Evolutionary conservation across 441 rosid species (phyloP).

Genomic region (Populus tomentosa): DNA sequence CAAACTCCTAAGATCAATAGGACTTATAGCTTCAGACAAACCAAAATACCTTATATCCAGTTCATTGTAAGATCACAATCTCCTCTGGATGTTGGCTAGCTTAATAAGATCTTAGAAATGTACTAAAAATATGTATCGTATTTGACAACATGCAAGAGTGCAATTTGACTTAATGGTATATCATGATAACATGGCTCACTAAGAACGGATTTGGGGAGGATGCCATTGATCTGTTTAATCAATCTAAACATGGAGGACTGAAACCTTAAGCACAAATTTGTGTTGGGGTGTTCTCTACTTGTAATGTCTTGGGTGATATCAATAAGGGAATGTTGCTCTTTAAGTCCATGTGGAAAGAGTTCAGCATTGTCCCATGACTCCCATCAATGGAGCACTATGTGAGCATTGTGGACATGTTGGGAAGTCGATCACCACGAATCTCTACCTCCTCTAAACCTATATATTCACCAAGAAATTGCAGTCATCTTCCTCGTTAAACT

Average conservation of each 20-base stretch:
- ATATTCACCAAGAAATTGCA: too few relatives aligned
- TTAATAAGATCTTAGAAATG: constrained; percentile 58
- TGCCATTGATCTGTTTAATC: not conserved
- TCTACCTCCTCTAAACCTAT: too few relatives aligned
- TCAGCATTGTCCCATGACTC: constrained; percentile 40
- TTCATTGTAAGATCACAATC: constrained; percentile 26
- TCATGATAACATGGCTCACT: constrained; percentile 60
- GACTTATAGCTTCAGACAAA: too few relatives aligned
- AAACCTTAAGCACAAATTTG: constrained; percentile 56
- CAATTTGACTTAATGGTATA: constrained; percentile 58
- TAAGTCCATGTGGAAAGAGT: constrained; percentile 58
- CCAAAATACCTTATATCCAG: too few relatives aligned
- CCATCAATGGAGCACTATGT: constrained; percentile 65
- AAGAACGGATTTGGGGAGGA: constrained; percentile 20
- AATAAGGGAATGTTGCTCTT: constrained; percentile 74
- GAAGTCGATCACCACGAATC: constrained; percentile 37
- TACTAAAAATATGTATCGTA: constrained; percentile 58
- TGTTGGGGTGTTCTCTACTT: constrained; percentile 59
- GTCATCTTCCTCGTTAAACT: too few relatives aligned
- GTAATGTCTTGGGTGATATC: constrained; percentile 60
- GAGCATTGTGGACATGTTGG: constrained; percentile 62
- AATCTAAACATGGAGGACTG: constrained; percentile 59
- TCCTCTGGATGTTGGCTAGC: constrained; percentile 34
- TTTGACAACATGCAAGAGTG: constrained; percentile 46
- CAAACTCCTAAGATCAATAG: too few relatives aligned